Conservation (phyloP, 2,329 filamentous ascomycete genomes). For the Diaporthe aspalathi region DNA sequence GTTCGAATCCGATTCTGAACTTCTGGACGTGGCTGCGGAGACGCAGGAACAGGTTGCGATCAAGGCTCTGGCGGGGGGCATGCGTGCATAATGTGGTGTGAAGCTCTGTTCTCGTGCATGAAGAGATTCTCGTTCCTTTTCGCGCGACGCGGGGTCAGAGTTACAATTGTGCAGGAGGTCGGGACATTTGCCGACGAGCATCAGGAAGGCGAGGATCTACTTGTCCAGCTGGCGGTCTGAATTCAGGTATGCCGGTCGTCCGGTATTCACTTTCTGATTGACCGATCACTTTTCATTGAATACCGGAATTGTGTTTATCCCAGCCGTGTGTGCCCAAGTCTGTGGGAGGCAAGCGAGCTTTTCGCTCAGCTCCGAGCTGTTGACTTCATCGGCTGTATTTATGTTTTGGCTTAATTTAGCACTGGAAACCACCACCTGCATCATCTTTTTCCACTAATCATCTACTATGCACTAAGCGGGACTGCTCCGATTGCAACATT, state of each 20-base stretch:
- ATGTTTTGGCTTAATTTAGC: neutral
- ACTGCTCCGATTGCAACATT: neutral
- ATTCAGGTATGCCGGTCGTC: neutral
- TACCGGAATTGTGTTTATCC: neutral
- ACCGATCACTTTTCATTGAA: neutral
- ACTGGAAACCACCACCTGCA: neutral
- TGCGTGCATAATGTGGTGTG: neutral
- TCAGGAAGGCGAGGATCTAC: neutral
- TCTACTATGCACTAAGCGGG: neutral
- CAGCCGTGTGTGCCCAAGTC: neutral
- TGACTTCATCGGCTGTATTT: neutral
- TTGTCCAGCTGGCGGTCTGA: neutral
- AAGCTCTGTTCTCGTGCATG: neutral
- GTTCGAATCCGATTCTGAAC: constrained; percentile 43
- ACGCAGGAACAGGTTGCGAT: constrained; percentile 44
- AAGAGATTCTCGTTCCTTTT: neutral
- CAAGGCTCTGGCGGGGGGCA: constrained; percentile 42
- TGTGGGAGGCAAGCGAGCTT: too few relatives aligned
- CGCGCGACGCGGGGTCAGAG: constrained; percentile 1
- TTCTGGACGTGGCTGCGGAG: constrained; percentile 46
- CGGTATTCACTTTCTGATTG: neutral
- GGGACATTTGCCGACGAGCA: constrained; percentile 18
- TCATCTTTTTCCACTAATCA: constrained; percentile 17
- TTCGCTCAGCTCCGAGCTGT: neutral
- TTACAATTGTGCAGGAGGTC: neutral